Base-by-base conservation (phyloP, 495 filamentous ascomycete species). In the Aspergillus egyptiacus region DNA sequence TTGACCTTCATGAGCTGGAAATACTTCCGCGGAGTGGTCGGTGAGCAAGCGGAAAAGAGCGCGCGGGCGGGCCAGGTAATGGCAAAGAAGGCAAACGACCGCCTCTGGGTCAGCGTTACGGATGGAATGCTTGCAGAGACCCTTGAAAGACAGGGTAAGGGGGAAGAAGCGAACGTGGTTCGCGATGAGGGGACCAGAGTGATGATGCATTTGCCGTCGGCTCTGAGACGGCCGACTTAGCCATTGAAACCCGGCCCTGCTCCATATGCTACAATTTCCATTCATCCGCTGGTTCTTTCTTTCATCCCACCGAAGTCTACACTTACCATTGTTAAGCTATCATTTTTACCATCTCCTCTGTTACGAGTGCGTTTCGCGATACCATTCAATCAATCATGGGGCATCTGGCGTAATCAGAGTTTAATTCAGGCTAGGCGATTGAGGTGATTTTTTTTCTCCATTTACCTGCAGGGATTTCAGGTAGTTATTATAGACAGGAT, bases 31-130 rank as follows among this genome's bases (percentile, higher is more conserved):
- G 85, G 84, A 24, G 85, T 91, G 10, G 80, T 96, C 2, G 89
- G 87, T 28, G 89, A 89, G 48, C 91, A 97, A 67, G 86, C 91
- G 2, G 82, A 94, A 54, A 96, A 96, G 71, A 86, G 85, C 52
- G 87, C 86, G 0, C 75, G 78, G 34, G 89, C 90, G 0, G 86
- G 80, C 23, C 72, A 80, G 44, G 78, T 76, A 11, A 82, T 91
- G 72, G 88, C 90, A 4, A 80, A 79, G 59, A 85, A 81, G 60
- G 81, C 81, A 39, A 79, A 82, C 20, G 89, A 91, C 63, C 70
- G 74, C 2, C 64, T 99, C 17, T 99, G 93, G 93, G 83, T 76
- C 60, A 89, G 83, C 57, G 88, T 93, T 18, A 86, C 85, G 0
- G 83, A 86, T 51, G 85, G 85, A 5, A 85, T 93, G 79, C 73